These are phyloP conservation scores for Passalora sequoiae DNA, from an alignment of 2,329 filamentous ascomycete genomes.

Conservation along the genomic window DNA sequence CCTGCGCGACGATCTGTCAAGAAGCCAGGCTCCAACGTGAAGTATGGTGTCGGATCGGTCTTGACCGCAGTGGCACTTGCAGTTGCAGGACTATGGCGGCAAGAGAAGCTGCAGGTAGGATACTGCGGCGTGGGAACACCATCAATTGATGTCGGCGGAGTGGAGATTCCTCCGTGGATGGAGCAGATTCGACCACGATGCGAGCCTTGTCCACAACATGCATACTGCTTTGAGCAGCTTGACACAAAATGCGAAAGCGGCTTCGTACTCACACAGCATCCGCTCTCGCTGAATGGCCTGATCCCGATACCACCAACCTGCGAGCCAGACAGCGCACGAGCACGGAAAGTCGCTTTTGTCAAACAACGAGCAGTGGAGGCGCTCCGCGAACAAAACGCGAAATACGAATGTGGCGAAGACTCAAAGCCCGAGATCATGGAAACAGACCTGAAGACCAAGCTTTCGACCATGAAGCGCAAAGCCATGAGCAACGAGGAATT, in stretches of 20 bases:
- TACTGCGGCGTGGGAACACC: constrained; percentile 80
- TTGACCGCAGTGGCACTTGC: constrained; percentile 64
- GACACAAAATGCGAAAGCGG: constrained; percentile 76
- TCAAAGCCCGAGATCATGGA: constrained; percentile 62
- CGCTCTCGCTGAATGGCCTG: constrained; percentile 72
- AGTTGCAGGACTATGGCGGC: constrained; percentile 78
- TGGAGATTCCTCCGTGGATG: constrained; percentile 68
- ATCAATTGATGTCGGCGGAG: constrained; percentile 53
- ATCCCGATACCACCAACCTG: constrained; percentile 85
- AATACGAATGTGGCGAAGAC: constrained; percentile 81
- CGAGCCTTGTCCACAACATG: constrained; percentile 84
- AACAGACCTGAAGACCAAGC: constrained; percentile 68
- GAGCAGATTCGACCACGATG: constrained; percentile 70
- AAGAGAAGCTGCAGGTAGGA: constrained; percentile 93
- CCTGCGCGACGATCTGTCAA: constrained; percentile 37
- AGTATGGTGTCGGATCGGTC: constrained; percentile 65
- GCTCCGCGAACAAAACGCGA: constrained; percentile 75
- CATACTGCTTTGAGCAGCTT: constrained; percentile 77
- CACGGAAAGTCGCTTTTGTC: constrained; percentile 76
- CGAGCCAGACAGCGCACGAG: constrained; percentile 91
- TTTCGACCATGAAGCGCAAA: constrained; percentile 71
- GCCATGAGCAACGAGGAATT: constrained; percentile 84
- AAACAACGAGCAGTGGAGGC: constrained; percentile 84
- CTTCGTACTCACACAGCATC: constrained; percentile 80
- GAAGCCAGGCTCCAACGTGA: constrained; percentile 43